phyloP scores from a whole-genome alignment of 345 rosid species.

The Barbarea vulgaris region DNA sequence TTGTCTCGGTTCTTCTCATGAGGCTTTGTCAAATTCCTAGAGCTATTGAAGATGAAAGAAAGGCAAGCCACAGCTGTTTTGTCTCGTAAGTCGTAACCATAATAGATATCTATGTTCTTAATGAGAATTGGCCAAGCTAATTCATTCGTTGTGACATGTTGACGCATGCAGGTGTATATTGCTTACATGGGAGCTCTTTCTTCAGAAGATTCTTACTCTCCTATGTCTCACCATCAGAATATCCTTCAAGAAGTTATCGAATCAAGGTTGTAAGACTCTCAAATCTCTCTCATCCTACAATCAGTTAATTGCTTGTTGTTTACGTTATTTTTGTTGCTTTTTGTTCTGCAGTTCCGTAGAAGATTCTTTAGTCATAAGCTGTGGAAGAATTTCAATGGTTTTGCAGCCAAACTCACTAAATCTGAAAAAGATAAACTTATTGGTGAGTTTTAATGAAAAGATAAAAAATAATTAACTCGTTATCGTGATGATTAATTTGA shows the following conservation, averaged over 20 bases:
- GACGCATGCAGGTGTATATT: constrained; percentile 39
- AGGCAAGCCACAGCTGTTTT: constrained; percentile 19
- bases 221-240: constrained; percentile 39
- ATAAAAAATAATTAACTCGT: background rate
- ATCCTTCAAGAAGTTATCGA: constrained; percentile 34
- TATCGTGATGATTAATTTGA: background rate
- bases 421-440: constrained; percentile 50
- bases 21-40: constrained; percentile 13
- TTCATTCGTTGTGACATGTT: background rate
- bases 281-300: background rate
- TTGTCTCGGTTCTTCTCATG: constrained; percentile 10
- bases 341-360: constrained; percentile 26
- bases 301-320: background rate
- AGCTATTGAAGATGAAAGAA: constrained; percentile 25
- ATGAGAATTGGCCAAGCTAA: background rate
- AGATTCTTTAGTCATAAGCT: constrained; percentile 41
- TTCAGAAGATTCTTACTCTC: constrained; percentile 24
- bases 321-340: constrained; percentile 1
- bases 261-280: constrained; percentile 27
- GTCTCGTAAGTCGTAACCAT: background rate
- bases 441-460: constrained; percentile 31
- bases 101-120: background rate
- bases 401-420: constrained; percentile 52
- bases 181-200: constrained; percentile 43
- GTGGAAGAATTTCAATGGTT: constrained; percentile 47